phyloP scores from a whole-genome alignment of 169 alveolate species.

The Babesia sp. region DNA sequence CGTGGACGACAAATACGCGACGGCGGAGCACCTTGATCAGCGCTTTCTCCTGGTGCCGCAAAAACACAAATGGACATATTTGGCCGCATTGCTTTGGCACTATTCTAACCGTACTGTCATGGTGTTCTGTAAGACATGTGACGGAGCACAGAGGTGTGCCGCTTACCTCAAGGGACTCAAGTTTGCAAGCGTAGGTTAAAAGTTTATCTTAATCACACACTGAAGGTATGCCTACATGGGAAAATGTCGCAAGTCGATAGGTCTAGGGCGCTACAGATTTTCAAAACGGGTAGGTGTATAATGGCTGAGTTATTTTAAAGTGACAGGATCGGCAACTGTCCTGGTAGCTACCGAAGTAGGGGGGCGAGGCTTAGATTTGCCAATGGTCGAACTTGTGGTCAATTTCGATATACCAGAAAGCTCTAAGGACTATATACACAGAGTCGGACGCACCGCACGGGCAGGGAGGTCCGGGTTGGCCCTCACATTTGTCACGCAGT shows the following conservation, averaged over 20 bases:
- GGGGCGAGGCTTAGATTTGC: constrained; percentile 98
- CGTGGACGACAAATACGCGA: constrained; percentile 85
- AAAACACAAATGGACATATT: constrained; percentile 91
- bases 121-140: constrained; percentile 93
- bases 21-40: constrained; percentile 90
- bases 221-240: constrained; percentile 90
- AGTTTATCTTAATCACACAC: background rate
- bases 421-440: constrained; percentile 94
- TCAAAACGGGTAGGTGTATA: constrained; percentile 82
- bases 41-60: constrained; percentile 92
- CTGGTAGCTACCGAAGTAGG: constrained; percentile 99
- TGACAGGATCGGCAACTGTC: constrained; percentile 70
- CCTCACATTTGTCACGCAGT: constrained; percentile 94
- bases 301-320: too few species aligned
- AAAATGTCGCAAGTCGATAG: constrained; percentile 93
- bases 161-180: constrained; percentile 83
- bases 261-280: constrained; percentile 89
- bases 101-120: constrained; percentile 76
- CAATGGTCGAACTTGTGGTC: constrained; percentile 94
- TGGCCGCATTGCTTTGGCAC: constrained; percentile 64
- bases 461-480: constrained; percentile 98
- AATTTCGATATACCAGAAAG: constrained; percentile 96
- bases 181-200: constrained; percentile 83
- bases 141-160: constrained; percentile 85
- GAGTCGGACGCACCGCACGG: constrained; percentile 99